These are phyloP conservation scores for Closterium sp. DNA, from an alignment of 139 green algal genomes.

Conservation along the genomic window DNA sequence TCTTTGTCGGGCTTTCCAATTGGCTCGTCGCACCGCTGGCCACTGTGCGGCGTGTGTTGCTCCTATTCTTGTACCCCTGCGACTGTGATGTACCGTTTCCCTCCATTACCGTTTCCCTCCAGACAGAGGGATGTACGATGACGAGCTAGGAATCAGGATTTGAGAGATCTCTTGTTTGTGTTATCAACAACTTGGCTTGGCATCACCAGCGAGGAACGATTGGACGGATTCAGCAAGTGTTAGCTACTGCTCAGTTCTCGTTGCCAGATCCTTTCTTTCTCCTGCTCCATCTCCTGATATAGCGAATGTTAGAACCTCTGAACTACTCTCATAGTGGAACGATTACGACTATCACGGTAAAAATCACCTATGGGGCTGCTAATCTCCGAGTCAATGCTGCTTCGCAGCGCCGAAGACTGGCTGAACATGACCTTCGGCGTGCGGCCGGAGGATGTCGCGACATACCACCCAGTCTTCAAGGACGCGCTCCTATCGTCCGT, in stretches of 20 bases:
- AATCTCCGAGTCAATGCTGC: not conserved
- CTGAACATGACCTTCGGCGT: not conserved
- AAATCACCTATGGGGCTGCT: not conserved
- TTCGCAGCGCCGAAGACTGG: not conserved
- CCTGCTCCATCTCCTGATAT: not conserved
- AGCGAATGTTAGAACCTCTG: not conserved
- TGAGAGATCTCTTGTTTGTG: too few species aligned
- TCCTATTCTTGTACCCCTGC: not conserved
- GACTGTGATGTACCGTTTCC: not conserved
- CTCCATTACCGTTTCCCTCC: too few species aligned
- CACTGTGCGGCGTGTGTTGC: too few species aligned
- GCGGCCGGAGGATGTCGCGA: not conserved
- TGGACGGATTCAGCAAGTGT: not conserved
- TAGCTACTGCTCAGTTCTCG: not conserved
- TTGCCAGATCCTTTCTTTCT: not conserved
- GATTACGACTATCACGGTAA: not conserved
- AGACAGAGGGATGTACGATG: too few species aligned
- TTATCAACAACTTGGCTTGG: too few species aligned
- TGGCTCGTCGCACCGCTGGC: too few species aligned
- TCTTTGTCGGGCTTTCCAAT: too few species aligned
- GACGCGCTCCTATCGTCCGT: not conserved
- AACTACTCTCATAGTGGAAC: not conserved
- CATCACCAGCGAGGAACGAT: not conserved
- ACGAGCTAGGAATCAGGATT: too few species aligned
- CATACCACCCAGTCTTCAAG: not conserved